These are phyloP conservation scores for Pythium grandisporangium DNA, from an alignment of 352 stramenopile species.

Conservation along the genomic window DNA sequence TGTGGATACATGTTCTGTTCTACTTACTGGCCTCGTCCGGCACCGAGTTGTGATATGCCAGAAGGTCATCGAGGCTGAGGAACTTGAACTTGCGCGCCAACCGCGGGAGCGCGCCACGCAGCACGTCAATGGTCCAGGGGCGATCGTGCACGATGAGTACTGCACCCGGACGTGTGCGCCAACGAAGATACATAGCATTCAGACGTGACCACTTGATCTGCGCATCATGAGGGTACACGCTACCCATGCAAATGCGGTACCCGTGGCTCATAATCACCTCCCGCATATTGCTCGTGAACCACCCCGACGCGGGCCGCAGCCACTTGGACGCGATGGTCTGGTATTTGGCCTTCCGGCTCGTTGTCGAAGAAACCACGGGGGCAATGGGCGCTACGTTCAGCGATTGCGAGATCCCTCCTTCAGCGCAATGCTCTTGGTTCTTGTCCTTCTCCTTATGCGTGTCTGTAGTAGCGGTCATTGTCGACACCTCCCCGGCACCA, in stretches of 20 bases:
- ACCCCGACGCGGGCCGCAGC: slow-evolving; percentile 75
- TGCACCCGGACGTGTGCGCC: slow-evolving; percentile 49
- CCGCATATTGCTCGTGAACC: slow-evolving; percentile 78
- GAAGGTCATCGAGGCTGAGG: slow-evolving; percentile 60
- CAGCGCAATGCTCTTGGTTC: no score
- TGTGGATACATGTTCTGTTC: no score
- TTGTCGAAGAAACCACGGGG: no score
- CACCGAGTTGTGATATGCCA: slow-evolving; percentile 13
- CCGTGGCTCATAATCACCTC: slow-evolving; percentile 58
- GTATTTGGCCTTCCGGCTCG: no score
- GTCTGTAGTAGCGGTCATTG: slow-evolving; percentile 2
- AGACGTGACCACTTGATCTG: slow-evolving; percentile 66
- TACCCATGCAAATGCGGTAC: slow-evolving; percentile 82
- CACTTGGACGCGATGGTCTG: slow-evolving; percentile 25
- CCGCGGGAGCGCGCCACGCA: slow-evolving; percentile 41
- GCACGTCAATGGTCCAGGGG: slow-evolving; percentile 66
- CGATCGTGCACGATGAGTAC: slow-evolving; percentile 84
- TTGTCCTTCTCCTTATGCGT: not conserved
- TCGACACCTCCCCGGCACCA: not conserved
- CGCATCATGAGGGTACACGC: slow-evolving; percentile 81
- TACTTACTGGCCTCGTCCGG: no score
- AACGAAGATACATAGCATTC: slow-evolving; percentile 50
- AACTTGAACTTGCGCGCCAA: slow-evolving; percentile 49
- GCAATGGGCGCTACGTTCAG: no score
- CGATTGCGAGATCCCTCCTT: no score